These are phyloP conservation scores for Fraxinus americana DNA, from an alignment of 257 asterid genomes.

Conservation along the genomic window DNA sequence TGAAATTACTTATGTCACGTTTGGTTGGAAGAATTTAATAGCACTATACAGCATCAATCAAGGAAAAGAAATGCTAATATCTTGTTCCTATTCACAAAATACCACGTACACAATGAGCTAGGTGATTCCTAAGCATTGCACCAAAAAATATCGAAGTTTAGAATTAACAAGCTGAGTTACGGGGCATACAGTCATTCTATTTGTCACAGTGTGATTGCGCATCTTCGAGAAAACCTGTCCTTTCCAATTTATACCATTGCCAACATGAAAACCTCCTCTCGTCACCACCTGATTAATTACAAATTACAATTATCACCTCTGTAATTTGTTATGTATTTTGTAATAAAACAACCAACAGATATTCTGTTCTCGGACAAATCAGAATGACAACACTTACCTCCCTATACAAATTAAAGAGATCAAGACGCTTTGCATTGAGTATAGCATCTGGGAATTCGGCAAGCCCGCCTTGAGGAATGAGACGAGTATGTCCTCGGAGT, in stretches of 20 bases:
- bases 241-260: conserved; percentile 99
- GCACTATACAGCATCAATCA: not conserved
- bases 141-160: not conserved
- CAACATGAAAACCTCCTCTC: conserved; percentile 98
- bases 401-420: conserved; percentile 92
- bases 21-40: not conserved
- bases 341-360: conserved; percentile 10
- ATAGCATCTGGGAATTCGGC: conserved; percentile 98
- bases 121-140: not conserved
- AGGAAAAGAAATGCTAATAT: not conserved
- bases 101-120: not conserved
- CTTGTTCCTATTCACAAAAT: not conserved
- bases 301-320: conserved; percentile 12
- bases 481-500: conserved; percentile 97
- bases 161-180: conserved; percentile 13
- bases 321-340: not conserved
- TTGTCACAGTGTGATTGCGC: conserved; percentile 96
- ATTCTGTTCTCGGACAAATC: not conserved
- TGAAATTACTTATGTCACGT: not conserved
- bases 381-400: conserved; percentile 59
- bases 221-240: conserved; percentile 99
- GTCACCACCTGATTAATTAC: conserved; percentile 74
- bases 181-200: conserved; percentile 84
- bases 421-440: conserved; percentile 98
- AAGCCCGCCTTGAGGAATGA: conserved; percentile 96